phyloP scores from a whole-genome alignment of 2,329 filamentous ascomycete species.

The Colletotrichum cordylinicola region DNA sequence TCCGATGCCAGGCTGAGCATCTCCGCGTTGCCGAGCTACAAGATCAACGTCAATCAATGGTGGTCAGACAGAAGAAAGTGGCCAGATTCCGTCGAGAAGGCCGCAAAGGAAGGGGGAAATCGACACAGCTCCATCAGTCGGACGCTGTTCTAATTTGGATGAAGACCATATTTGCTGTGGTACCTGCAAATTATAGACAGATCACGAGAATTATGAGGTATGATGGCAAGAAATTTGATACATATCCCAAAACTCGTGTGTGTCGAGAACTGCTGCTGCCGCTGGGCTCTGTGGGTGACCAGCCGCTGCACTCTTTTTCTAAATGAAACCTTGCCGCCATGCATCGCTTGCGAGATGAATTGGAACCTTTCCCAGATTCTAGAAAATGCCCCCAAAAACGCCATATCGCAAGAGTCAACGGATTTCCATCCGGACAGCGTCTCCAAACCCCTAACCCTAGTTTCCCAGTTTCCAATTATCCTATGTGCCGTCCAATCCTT shows the following conservation, averaged over 20 bases:
- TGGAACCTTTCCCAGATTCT: background rate
- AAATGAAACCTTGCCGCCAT: background rate
- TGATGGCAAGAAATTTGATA: background rate
- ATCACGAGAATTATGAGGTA: background rate
- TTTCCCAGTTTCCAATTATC: background rate
- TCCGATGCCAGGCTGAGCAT: background rate
- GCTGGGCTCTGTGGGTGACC: background rate
- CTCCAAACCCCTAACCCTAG: background rate
- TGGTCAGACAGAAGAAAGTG: background rate
- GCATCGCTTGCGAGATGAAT: background rate
- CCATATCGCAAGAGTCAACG: background rate
- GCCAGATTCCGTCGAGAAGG: background rate
- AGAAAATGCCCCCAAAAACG: background rate
- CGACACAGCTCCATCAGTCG: background rate
- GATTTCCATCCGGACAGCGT: background rate
- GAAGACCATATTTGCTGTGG: background rate
- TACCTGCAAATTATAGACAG: background rate
- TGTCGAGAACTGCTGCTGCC: background rate
- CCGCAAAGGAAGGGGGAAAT: background rate
- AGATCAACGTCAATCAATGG: background rate
- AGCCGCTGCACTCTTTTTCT: background rate
- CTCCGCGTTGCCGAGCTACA: background rate
- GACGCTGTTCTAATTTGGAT: background rate
- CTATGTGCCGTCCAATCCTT: background rate
- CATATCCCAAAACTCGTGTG: background rate